Evolutionary conservation across 148 eudicot species (phyloP), one percentile per base, ranked within the genome.

Genomic region (Rhododendron mucronatum): DNA sequence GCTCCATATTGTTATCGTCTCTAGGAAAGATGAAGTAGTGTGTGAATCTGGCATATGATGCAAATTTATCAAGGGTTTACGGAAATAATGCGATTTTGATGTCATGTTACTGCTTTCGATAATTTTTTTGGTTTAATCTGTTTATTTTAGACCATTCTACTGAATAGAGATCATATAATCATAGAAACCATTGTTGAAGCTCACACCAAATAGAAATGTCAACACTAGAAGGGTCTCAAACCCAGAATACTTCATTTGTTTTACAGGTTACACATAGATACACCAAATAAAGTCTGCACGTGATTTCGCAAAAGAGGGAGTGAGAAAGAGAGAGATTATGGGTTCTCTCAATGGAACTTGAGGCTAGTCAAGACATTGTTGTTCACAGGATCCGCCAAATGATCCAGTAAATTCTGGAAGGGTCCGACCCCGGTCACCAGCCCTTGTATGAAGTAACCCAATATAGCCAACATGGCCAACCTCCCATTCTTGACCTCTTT

Each of bases 401-500:
- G 99, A 86, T 97, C 98, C 80, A 97, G 91, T 28, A 97, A 91
- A 91, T 97, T 97, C 86, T 97, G 95, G 91, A 20, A 93, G 1
- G 99, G 99, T n/a, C 99, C 99, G 20, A 91, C 99, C 0, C 99
- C 99, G 0, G 99, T 97, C 16, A 97, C 98, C 61, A 93, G 89
- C 10, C 86, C 99, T 71, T 97, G 99, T 6, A 94, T 78, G 33
- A 97, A 97, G 92, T 91, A 97, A 2, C 99, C 99, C 90, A 97
- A 86, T 0, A 97, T 71, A 2, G 98, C 99, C 93, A 97, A 87
- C 98, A 97, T 97, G 51, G 99, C 99, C 88, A 97, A 81, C 85
- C 99, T 93, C 35, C 99, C 99, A 84, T 97, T 97, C 94, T 97
- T 97, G 16, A 97, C 86, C 86, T 97, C 99, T 90, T 97, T 97